phyloP scores from a whole-genome alignment of 208 protist genomes.

The Leishmania guyanensis region DNA sequence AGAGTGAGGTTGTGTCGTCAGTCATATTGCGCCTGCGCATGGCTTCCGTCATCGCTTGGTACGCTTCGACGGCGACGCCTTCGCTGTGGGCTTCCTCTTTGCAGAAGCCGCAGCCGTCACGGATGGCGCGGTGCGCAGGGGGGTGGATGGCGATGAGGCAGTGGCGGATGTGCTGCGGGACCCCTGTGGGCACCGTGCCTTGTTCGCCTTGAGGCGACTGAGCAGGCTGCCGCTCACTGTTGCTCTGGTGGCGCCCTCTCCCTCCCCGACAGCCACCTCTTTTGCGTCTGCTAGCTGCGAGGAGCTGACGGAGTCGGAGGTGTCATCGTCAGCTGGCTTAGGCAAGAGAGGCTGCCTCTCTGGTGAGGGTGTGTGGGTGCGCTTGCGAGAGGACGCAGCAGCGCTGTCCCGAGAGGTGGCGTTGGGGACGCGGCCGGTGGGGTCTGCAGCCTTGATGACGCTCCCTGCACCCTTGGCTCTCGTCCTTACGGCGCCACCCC shows the following conservation, averaged over 20 bases:
- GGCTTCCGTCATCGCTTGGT: neutral
- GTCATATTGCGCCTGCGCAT: neutral
- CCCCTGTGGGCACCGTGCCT: neutral
- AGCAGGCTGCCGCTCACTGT: slow-evolving; percentile 15
- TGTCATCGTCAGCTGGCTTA: neutral
- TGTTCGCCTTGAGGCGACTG: slow-evolving; percentile 11
- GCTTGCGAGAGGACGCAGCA: slow-evolving; percentile 1
- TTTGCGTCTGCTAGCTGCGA: slow-evolving; percentile 14
- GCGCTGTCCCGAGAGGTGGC: neutral
- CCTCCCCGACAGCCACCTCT: slow-evolving; percentile 4
- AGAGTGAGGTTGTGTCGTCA: neutral
- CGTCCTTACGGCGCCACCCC: neutral
- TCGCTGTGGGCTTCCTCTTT: neutral
- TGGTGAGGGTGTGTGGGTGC: neutral
- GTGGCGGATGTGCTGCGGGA: neutral
- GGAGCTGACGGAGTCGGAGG: slow-evolving; percentile 7
- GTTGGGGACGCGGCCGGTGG: neutral
- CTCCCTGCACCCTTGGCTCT: neutral
- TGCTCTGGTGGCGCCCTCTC: slow-evolving; percentile 17
- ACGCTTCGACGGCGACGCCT: slow-evolving; percentile 1
- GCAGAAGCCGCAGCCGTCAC: neutral
- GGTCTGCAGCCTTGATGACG: neutral
- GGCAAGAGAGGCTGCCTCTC: neutral
- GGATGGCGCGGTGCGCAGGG: neutral
- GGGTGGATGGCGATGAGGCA: neutral